Percentiles rank a stretch among this genome's conserved stretches.
phyloP scores from a whole-genome alignment of 345 rosid genomes.

The Clarkia xantiana region DNA sequence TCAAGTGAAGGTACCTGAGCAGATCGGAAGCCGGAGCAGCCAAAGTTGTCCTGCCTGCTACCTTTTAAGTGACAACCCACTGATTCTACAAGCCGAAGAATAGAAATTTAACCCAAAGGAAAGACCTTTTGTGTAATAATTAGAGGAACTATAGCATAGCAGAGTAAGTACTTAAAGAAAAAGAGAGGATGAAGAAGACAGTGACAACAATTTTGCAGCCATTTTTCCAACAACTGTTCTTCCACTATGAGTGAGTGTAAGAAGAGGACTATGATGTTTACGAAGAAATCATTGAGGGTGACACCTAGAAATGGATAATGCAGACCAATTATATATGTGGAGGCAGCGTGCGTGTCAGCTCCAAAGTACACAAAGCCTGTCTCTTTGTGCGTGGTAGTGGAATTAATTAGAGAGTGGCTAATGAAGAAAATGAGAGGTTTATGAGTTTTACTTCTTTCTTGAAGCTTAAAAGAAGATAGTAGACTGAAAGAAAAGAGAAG shows the following conservation, averaged over 20 bases:
- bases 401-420: constrained; percentile 3
- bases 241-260: neutral
- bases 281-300: neutral
- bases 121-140: too few relatives aligned
- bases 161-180: too few relatives aligned
- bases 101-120: too few relatives aligned
- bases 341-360: constrained; percentile 6
- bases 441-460: constrained; percentile 14
- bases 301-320: constrained; percentile 2
- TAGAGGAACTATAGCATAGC: too few relatives aligned
- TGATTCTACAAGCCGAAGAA: too few relatives aligned
- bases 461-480: constrained; percentile 10
- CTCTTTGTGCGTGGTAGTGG: constrained; percentile 7
- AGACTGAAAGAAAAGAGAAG: constrained; percentile 11
- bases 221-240: neutral
- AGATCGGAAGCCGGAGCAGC: too few relatives aligned
- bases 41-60: too few relatives aligned
- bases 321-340: constrained; percentile 3
- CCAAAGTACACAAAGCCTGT: neutral
- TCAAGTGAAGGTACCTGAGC: too few relatives aligned
- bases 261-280: neutral
- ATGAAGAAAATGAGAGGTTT: constrained; percentile 1
- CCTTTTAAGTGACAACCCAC: too few relatives aligned
- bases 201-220: too few relatives aligned
- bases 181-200: constrained; percentile 1